phyloP scores from a whole-genome alignment of 2,329 filamentous ascomycete genomes.

The Penicillium corylophilum region DNA sequence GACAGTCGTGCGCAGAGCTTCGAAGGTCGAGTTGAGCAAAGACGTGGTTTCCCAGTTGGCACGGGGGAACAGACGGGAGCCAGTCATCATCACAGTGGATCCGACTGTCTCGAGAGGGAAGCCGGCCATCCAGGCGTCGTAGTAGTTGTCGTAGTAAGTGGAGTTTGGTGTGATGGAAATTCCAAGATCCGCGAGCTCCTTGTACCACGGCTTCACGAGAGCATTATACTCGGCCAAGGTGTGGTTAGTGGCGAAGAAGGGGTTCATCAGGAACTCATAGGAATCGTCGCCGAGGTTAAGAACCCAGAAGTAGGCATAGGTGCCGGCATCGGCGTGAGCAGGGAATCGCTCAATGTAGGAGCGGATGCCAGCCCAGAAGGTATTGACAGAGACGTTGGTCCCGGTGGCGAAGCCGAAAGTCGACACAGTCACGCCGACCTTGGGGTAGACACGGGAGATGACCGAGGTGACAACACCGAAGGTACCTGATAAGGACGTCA shows the following conservation, averaged over 20 bases:
- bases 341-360: conserved; percentile 29
- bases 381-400: conserved; percentile 21
- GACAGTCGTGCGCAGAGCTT: conserved; percentile 22
- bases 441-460: conserved; percentile 27
- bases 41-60: conserved; percentile 30
- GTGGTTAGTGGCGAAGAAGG: conserved; percentile 29
- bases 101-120: conserved; percentile 29
- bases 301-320: conserved; percentile 35
- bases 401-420: conserved; percentile 29
- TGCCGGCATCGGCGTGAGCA: conserved; percentile 28
- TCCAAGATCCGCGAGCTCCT: conserved; percentile 23
- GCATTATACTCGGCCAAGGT: conserved; percentile 27
- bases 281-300: conserved; percentile 15
- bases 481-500: conserved; percentile 20
- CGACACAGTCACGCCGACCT: conserved; percentile 26
- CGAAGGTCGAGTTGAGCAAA: conserved; percentile 31
- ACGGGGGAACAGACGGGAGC: conserved; percentile 37
- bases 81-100: conserved; percentile 22
- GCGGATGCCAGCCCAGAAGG: conserved; percentile 31
- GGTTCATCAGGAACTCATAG: conserved; percentile 36
- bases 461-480: conserved; percentile 32
- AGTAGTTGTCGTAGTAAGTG: conserved; percentile 29
- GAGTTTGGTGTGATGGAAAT: conserved; percentile 26
- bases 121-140: conserved; percentile 27
- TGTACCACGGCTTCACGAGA: conserved; percentile 29